Evolutionary conservation across 257 asterid species (phyloP).

Genomic region (Solanum appendiculatum): DNA sequence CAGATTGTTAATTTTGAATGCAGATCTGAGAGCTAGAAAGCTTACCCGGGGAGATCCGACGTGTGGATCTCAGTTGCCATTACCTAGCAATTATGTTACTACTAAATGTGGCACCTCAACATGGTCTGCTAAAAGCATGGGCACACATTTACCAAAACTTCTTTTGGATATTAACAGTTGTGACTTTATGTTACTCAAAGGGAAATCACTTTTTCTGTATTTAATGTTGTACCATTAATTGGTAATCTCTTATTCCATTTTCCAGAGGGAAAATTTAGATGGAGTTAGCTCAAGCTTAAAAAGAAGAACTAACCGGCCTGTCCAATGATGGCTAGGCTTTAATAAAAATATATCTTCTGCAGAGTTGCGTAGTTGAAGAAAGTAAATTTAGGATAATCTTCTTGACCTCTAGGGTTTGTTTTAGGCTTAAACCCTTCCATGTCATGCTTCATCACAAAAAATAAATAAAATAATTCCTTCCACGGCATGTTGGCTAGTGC

Average conservation of each 20-base stretch:
- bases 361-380: neutral
- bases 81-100: neutral
- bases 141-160: neutral
- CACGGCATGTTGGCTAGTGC: neutral
- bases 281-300: neutral
- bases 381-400: neutral
- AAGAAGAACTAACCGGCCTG: neutral
- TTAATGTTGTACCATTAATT: neutral
- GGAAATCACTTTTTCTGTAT: neutral
- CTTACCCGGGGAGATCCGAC: neutral
- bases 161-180: neutral
- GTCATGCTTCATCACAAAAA: neutral
- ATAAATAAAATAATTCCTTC: neutral
- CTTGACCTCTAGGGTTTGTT: neutral
- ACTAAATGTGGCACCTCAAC: neutral
- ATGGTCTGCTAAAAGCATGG: neutral
- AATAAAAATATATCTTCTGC: neutral
- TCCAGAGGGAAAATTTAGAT: neutral
- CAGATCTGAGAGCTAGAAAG: neutral
- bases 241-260: neutral
- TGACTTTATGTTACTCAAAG: neutral
- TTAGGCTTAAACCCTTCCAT: neutral
- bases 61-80: neutral
- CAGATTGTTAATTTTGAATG: neutral
- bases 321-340: neutral